Conservation (phyloP, 2,329 filamentous ascomycete species). For the Aspergillus amoenus region DNA sequence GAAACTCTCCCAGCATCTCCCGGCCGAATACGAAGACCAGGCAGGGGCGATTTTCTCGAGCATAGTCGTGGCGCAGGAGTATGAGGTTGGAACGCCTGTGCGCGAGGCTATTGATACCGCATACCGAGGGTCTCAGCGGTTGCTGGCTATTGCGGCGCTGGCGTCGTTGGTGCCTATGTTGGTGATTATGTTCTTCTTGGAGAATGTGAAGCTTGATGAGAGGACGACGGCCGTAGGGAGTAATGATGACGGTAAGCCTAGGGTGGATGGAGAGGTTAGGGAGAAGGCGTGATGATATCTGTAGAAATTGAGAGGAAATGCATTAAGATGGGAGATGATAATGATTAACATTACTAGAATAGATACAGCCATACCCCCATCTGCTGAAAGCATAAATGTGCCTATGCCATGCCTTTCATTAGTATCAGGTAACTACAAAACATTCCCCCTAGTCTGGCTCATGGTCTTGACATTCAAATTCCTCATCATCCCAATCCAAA, state of each 20-base stretch:
- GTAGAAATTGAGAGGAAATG: too few species aligned
- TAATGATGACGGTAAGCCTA: not conserved
- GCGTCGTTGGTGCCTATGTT: conserved; percentile 19
- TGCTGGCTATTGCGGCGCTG: conserved; percentile 21
- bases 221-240: not conserved
- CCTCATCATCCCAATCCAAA: conserved; percentile 49
- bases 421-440: not conserved
- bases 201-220: conserved; percentile 21
- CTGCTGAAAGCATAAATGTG: too few species aligned
- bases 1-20: conserved; percentile 20
- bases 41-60: conserved; percentile 22
- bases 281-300: too few species aligned
- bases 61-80: conserved; percentile 20
- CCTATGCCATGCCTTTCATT: too few species aligned
- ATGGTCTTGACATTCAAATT: conserved; percentile 53
- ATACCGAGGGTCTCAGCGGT: conserved; percentile 22
- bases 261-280: too few species aligned
- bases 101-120: conserved; percentile 21
- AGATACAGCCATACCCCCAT: too few species aligned
- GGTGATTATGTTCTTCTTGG: conserved; percentile 23
- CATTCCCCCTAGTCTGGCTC: conserved; percentile 51
- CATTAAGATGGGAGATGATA: too few species aligned
- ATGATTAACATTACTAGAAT: too few species aligned
- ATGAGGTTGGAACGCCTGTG: conserved; percentile 12
- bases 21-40: conserved; percentile 18